phyloP scores from a whole-genome alignment of 2,329 filamentous ascomycete genomes.

The Helminthosporium solani region DNA sequence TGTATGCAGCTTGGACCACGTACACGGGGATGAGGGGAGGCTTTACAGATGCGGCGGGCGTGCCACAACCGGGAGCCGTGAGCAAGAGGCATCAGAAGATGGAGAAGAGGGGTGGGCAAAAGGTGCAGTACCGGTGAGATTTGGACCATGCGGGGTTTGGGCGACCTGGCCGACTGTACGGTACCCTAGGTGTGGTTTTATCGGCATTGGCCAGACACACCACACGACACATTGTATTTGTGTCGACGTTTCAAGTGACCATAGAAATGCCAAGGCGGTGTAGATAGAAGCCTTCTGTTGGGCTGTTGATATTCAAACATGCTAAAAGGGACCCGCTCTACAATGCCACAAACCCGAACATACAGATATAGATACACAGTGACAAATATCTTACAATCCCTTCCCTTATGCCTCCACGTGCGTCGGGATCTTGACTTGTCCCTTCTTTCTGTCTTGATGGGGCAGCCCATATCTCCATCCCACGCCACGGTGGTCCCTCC shows the following conservation, averaged over 20 bases:
- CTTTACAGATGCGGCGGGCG: constrained; percentile 44
- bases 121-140: constrained; percentile 48
- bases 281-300: constrained; percentile 2
- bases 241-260: background rate
- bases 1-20: constrained; percentile 48
- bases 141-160: background rate
- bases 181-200: no score
- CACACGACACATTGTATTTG: background rate
- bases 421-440: constrained; percentile 63
- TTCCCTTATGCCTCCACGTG: constrained; percentile 50
- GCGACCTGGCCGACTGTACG: no score
- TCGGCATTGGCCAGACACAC: background rate
- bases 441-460: constrained; percentile 62
- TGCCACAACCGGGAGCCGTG: constrained; percentile 32
- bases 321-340: constrained; percentile 12
- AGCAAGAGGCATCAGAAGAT: constrained; percentile 55
- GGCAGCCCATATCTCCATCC: constrained; percentile 64
- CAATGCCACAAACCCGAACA: constrained; percentile 19
- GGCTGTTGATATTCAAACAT: constrained; percentile 3
- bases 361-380: constrained; percentile 17
- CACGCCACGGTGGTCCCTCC: constrained; percentile 54
- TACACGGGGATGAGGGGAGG: constrained; percentile 49
- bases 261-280: constrained; percentile 1
- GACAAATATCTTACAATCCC: constrained; percentile 24
- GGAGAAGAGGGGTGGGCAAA: constrained; percentile 55